Percentiles rank a stretch among this genome's conserved stretches.
phyloP scores from a whole-genome alignment of 352 stramenopile genomes.

The Phytophthora colocasiae region DNA sequence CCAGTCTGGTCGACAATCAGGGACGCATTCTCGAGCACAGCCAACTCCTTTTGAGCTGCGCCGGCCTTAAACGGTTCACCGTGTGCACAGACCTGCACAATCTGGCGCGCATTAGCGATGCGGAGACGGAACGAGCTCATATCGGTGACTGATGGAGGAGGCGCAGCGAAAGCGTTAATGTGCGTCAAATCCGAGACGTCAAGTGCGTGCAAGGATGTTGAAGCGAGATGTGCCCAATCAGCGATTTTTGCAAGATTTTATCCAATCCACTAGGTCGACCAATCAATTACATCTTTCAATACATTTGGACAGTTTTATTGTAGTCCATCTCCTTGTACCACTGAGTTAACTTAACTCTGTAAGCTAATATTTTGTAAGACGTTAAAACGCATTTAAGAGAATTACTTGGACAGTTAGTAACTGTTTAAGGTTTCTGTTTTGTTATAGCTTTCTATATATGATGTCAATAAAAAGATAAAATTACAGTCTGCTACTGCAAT shows the following conservation, averaged over 20 bases:
- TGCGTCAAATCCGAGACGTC: conserved; percentile 26
- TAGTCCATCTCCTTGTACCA: conserved; percentile 18
- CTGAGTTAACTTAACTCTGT: neutral
- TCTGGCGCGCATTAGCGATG: conserved; percentile 66
- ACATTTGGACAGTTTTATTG: neutral
- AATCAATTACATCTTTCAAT: conserved; percentile 34
- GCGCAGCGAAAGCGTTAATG: conserved; percentile 28
- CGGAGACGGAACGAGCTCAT: conserved; percentile 83
- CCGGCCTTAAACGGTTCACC: conserved; percentile 73
- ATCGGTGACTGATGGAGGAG: conserved; percentile 11
- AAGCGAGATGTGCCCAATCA: conserved; percentile 24
- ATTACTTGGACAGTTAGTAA: too few relatives aligned
- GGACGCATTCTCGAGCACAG: conserved; percentile 64
- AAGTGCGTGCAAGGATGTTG: conserved; percentile 22
- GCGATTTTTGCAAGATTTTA: conserved; percentile 6
- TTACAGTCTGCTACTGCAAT: too few relatives aligned
- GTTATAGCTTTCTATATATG: too few relatives aligned
- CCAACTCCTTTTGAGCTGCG: conserved; percentile 65
- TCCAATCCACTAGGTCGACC: conserved; percentile 17
- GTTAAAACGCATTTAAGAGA: too few relatives aligned
- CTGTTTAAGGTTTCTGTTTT: too few relatives aligned
- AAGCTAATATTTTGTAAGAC: too few relatives aligned
- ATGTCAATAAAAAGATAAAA: too few relatives aligned
- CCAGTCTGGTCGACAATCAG: conserved; percentile 63
- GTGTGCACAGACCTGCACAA: conserved; percentile 78